phyloP scores from a whole-genome alignment of 2,329 filamentous ascomycete genomes.

The Exophiala oligosperma region DNA sequence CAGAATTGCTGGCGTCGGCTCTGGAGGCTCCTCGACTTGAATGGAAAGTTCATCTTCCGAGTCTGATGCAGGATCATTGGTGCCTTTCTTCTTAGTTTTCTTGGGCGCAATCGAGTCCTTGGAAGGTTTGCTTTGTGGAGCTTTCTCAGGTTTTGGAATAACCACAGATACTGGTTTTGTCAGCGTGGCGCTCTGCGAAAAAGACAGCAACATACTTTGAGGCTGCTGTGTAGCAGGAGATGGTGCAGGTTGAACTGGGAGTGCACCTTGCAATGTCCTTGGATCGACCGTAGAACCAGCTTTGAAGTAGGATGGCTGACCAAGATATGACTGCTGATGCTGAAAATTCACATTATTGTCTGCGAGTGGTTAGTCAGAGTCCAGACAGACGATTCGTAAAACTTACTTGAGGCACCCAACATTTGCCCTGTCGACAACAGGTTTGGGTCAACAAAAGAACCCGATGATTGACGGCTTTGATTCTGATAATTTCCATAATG shows the following conservation, averaged over 20 bases:
- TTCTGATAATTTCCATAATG: slow-evolving; percentile 17
- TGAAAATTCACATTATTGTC: slow-evolving; percentile 10
- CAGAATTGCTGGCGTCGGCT: slow-evolving; percentile 56
- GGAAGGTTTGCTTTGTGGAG: slow-evolving; percentile 1
- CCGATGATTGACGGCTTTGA: slow-evolving; percentile 17
- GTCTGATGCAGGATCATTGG: slow-evolving; percentile 39
- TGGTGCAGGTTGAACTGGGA: slow-evolving; percentile 12
- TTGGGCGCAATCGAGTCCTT: slow-evolving; percentile 19
- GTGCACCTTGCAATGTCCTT: slow-evolving; percentile 24
- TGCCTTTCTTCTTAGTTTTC: slow-evolving; percentile 27
- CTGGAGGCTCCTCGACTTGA: slow-evolving; percentile 53
- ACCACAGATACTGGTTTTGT: slow-evolving; percentile 6
- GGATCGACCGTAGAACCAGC: slow-evolving; percentile 23
- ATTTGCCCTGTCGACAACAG: slow-evolving; percentile 23
- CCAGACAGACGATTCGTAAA: not conserved
- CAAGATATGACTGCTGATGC: slow-evolving; percentile 15
- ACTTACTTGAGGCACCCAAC: slow-evolving; percentile 11
- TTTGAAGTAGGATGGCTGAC: slow-evolving; percentile 13
- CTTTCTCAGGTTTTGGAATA: slow-evolving; percentile 23
- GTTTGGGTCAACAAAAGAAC: slow-evolving; percentile 24
- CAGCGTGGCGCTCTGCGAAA: not conserved
- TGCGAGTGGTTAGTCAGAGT: slow-evolving; percentile 5
- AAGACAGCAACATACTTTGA: not conserved
- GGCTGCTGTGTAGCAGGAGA: not conserved
- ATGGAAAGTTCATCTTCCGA: slow-evolving; percentile 46